Percentiles rank a stretch among this genome's conserved stretches.
These are phyloP conservation scores for Sclerotiophoma versabilis DNA, from an alignment of 2,329 filamentous ascomycete genomes.

Conservation along the genomic window DNA sequence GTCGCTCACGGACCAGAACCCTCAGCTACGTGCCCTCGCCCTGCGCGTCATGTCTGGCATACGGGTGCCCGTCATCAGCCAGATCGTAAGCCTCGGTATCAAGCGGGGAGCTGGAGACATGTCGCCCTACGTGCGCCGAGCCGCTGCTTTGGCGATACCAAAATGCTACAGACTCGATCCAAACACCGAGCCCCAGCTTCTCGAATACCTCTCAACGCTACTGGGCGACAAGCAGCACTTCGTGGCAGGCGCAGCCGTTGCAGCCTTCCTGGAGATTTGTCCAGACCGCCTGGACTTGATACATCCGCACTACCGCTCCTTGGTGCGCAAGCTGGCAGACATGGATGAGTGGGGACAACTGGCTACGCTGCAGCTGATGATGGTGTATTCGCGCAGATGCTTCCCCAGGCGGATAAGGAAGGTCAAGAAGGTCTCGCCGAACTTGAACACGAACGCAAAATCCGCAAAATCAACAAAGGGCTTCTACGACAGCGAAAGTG, in stretches of 20 bases:
- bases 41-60: conserved; percentile 97
- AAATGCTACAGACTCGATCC: conserved; percentile 95
- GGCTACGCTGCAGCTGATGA: conserved; percentile 81
- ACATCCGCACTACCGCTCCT: conserved; percentile 83
- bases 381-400: conserved; percentile 82
- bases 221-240: conserved; percentile 94
- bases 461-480: conserved; percentile 62
- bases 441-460: conserved; percentile 39
- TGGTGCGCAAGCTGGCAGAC: conserved; percentile 91
- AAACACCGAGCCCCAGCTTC: conserved; percentile 79
- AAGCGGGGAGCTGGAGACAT: conserved; percentile 93
- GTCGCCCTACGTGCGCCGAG: conserved; percentile 91
- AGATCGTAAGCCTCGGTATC: conserved; percentile 95
- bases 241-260: conserved; percentile 92
- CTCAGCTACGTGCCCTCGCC: conserved; percentile 88
- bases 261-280: conserved; percentile 87
- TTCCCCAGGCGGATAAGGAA: conserved; percentile 76
- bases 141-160: conserved; percentile 90
- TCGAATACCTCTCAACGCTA: conserved; percentile 79
- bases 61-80: conserved; percentile 94
- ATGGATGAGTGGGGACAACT: conserved; percentile 99
- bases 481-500: conserved; percentile 72
- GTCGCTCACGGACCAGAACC: conserved; percentile 89
- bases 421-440: conserved; percentile 60
- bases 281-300: conserved; percentile 87